These are phyloP conservation scores for Physcomitrellopsis africana DNA, from an alignment of 225 moss, liverwort and hornwort species.

Conservation along the genomic window DNA sequence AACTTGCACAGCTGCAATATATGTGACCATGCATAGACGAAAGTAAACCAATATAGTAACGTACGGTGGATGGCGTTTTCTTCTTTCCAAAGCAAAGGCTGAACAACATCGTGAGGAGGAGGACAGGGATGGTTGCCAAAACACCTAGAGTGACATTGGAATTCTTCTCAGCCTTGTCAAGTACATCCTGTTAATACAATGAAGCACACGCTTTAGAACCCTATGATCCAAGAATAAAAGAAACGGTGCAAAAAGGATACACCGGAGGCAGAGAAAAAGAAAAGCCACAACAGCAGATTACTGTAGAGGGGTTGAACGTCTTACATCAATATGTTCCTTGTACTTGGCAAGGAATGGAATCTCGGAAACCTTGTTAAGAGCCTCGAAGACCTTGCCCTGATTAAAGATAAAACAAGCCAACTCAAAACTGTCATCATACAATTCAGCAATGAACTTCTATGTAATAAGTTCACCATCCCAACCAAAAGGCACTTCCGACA, in stretches of 20 bases:
- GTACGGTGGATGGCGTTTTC: constrained; percentile 37
- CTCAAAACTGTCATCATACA: neutral
- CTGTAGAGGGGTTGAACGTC: neutral
- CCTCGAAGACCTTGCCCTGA: constrained; percentile 63
- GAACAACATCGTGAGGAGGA: constrained; percentile 46
- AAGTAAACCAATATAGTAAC: neutral
- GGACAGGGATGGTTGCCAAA: constrained; percentile 52
- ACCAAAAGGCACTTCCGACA: neutral
- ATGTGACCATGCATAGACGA: neutral
- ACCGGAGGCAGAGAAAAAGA: neutral
- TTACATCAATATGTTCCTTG: constrained; percentile 58
- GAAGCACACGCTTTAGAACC: too few relatives aligned
- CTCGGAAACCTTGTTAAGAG: constrained; percentile 48
- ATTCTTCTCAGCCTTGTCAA: constrained; percentile 62
- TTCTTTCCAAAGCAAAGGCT: constrained; percentile 50
- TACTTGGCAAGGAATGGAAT: constrained; percentile 45
- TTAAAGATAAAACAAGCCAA: neutral
- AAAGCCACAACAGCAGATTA: too few relatives aligned
- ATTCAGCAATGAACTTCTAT: neutral
- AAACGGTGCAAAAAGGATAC: too few relatives aligned
- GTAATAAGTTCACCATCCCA: neutral
- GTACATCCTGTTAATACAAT: constrained; percentile 33
- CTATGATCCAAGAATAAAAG: neutral
- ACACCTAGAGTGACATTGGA: constrained; percentile 45
- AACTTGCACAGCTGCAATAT: neutral